A percentile compares a stretch with the other conserved stretches of the same genome.
Evolutionary conservation across 768 basidiomycete species (phyloP).

Genomic region (Porphyrellus cyaneotinctus): DNA sequence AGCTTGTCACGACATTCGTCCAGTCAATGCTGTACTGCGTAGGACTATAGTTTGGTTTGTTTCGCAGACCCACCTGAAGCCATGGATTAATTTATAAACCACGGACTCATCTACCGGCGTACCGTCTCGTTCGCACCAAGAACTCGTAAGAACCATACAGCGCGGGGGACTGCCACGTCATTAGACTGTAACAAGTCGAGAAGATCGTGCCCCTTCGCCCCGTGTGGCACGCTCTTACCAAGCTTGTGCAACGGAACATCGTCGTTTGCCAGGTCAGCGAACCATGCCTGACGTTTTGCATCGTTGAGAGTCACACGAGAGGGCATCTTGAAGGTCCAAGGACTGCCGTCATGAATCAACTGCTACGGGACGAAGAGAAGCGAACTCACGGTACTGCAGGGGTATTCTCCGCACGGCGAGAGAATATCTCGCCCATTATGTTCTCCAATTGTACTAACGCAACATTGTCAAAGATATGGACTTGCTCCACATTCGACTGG

Average conservation of each 20-base stretch:
- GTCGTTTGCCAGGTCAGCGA: constrained; percentile 76
- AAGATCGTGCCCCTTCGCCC: constrained; percentile 80
- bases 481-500: constrained; percentile 30
- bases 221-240: constrained; percentile 83
- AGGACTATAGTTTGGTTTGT: constrained; percentile 77
- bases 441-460: constrained; percentile 61
- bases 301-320: constrained; percentile 81
- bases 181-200: constrained; percentile 74
- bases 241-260: constrained; percentile 76
- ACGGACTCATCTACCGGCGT: constrained; percentile 4
- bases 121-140: constrained; percentile 88
- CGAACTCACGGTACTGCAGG: constrained; percentile 60
- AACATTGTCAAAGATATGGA: constrained; percentile 46
- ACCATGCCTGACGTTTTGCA: constrained; percentile 76
- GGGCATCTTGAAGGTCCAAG: constrained; percentile 73
- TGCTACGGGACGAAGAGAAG: not conserved
- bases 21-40: constrained; percentile 82
- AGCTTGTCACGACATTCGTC: constrained; percentile 76
- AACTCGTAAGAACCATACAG: constrained; percentile 85
- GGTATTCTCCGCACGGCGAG: constrained; percentile 52
- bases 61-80: constrained; percentile 62
- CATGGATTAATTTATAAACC: not conserved
- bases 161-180: constrained; percentile 73
- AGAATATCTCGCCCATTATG: constrained; percentile 73
- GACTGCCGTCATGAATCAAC: constrained; percentile 24